These are phyloP conservation scores for Dioszegia crocea DNA, from an alignment of 768 basidiomycete genomes.

Conservation along the genomic window DNA sequence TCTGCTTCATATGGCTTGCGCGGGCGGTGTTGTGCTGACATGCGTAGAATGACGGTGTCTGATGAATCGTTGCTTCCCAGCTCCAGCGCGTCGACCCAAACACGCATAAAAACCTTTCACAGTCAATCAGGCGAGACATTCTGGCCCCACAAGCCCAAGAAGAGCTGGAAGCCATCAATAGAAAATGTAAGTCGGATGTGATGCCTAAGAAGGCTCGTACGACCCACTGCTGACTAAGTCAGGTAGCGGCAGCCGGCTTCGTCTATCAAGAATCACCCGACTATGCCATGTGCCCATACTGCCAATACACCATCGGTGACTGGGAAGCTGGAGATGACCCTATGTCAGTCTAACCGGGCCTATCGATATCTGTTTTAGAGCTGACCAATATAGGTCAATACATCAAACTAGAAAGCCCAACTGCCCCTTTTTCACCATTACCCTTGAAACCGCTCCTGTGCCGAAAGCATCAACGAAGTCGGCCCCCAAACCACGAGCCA, in stretches of 20 bases:
- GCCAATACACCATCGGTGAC: constrained; percentile 69
- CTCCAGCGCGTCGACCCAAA: constrained; percentile 22
- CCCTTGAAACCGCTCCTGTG: background rate
- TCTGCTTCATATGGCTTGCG: too few relatives aligned
- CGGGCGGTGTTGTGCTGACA: background rate
- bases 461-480: background rate
- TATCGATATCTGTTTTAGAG: background rate
- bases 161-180: constrained; percentile 42
- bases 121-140: constrained; percentile 14
- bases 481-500: background rate
- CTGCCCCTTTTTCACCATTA: constrained; percentile 54
- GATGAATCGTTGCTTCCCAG: constrained; percentile 20
- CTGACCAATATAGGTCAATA: constrained; percentile 53
- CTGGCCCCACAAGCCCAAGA: constrained; percentile 48
- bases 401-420: constrained; percentile 66
- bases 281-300: constrained; percentile 79
- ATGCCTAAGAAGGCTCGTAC: too few relatives aligned
- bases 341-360: constrained; percentile 56
- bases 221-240: background rate
- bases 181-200: constrained; percentile 29
- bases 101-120: constrained; percentile 33
- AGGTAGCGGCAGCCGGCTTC: constrained; percentile 91
- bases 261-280: constrained; percentile 75
- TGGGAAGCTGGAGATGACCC: constrained; percentile 89
- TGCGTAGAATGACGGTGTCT: background rate